Conservation (phyloP, 192 early-diverging fungal species). For the Entomortierella lignicola region DNA sequence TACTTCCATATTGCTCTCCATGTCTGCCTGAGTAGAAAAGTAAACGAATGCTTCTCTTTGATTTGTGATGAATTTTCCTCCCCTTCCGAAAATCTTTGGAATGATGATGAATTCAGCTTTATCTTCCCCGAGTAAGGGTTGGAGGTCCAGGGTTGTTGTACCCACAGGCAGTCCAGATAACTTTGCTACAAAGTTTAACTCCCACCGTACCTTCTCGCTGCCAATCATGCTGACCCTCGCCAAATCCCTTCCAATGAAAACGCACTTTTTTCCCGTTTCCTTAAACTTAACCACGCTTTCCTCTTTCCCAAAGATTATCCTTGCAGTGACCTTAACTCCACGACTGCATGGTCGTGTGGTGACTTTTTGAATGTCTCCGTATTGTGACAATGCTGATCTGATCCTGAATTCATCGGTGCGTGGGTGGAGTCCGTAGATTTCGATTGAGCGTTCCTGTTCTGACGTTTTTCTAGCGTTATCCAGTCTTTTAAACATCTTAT, state of each 20-base stretch:
- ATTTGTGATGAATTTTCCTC: conserved; percentile 40
- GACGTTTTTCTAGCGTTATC: background rate
- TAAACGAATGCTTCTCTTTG: conserved; percentile 13
- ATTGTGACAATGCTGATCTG: background rate
- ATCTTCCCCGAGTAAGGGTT: background rate
- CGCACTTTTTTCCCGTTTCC: background rate
- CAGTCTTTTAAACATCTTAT: background rate
- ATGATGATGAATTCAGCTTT: background rate
- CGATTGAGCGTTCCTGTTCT: conserved; percentile 1
- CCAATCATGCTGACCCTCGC: conserved; percentile 5
- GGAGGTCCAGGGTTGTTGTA: background rate
- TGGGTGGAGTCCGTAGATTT: conserved; percentile 16
- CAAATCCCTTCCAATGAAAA: conserved; percentile 9
- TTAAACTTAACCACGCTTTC: conserved; percentile 1
- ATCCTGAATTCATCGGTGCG: background rate
- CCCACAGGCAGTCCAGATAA: background rate
- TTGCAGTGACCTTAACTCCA: background rate
- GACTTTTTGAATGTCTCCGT: conserved; percentile 9
- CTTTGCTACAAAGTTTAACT: background rate
- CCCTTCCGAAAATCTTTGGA: background rate
- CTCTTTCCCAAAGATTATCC: background rate
- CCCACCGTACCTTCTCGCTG: background rate
- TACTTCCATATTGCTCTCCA: background rate
- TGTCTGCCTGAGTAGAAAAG: conserved; percentile 1
- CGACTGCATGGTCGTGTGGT: background rate